A percentile compares a stretch with the other conserved stretches of the same genome.
phyloP scores from a whole-genome alignment of 2,329 filamentous ascomycete genomes.

The Aspergillus clavatus region DNA sequence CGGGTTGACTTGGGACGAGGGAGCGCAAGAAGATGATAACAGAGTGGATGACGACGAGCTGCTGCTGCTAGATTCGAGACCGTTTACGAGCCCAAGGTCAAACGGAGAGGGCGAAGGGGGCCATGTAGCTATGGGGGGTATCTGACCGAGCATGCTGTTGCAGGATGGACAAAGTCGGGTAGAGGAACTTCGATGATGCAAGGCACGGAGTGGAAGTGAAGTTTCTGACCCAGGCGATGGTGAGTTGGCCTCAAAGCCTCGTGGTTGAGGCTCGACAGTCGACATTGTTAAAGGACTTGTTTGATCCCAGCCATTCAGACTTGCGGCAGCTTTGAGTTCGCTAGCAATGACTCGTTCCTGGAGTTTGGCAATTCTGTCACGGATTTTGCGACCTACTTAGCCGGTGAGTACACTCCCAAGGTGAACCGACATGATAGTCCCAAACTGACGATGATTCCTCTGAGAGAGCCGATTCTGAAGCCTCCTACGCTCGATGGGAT shows the following conservation, averaged over 20 bases:
- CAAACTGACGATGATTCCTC: conserved; percentile 27
- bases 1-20: neutral
- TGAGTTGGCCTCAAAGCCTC: conserved; percentile 2
- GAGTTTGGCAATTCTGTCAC: conserved; percentile 32
- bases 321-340: conserved; percentile 28
- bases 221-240: conserved; percentile 1
- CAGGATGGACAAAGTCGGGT: conserved; percentile 2
- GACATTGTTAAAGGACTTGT: conserved; percentile 11
- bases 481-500: conserved; percentile 27
- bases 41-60: neutral
- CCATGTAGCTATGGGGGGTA: neutral
- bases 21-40: neutral
- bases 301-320: conserved; percentile 26
- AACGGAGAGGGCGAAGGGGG: neutral
- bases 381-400: conserved; percentile 28
- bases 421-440: neutral
- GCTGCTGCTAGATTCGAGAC: conserved; percentile 1
- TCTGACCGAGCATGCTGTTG: neutral
- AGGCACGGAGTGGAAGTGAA: neutral
- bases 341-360: conserved; percentile 34
- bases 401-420: neutral
- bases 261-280: conserved; percentile 1
- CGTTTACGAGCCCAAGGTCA: neutral
- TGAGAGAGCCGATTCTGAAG: conserved; percentile 32
- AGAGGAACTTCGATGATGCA: neutral